Percentiles rank a stretch among this genome's conserved stretches.
Conservation (phyloP, 192 early-diverging fungal species). For the Borealophlyctis nickersoniae region DNA sequence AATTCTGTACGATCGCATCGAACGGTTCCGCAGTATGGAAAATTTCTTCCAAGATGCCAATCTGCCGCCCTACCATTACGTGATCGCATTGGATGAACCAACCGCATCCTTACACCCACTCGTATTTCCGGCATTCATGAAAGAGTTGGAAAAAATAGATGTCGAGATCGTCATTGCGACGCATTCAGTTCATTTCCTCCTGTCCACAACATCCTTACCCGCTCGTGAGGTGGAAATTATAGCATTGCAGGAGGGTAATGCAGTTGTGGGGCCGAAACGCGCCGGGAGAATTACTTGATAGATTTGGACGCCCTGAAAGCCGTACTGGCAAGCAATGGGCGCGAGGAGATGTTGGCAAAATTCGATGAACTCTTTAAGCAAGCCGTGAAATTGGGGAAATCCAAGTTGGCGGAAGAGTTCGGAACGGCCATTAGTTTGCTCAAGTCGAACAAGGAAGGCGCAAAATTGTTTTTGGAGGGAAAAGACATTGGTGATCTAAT, state of each 20-base stretch:
- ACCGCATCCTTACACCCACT: neutral
- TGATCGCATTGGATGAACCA: constrained; percentile 1
- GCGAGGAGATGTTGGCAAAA: too few relatives aligned
- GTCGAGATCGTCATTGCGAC: neutral
- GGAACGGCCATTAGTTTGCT: neutral
- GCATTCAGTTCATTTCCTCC: neutral
- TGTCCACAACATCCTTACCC: neutral
- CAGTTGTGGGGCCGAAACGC: neutral
- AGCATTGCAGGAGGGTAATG: too few relatives aligned
- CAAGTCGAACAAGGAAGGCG: neutral
- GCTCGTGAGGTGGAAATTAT: too few relatives aligned
- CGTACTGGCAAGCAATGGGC: too few relatives aligned
- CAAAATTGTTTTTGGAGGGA: neutral
- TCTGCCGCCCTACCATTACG: neutral
- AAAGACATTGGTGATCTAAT: neutral
- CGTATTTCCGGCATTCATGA: neutral
- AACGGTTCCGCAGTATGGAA: constrained; percentile 2
- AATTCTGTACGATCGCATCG: constrained; percentile 4
- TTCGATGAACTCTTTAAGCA: neutral
- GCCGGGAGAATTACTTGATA: constrained; percentile 1
- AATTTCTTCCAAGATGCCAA: neutral
- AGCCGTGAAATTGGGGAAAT: neutral
- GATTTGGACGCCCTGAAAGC: neutral
- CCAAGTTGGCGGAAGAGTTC: neutral
- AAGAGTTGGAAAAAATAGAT: neutral